These are phyloP conservation scores for Dactylorhiza incarnata DNA, from an alignment of 106 monocot genomes.

Conservation along the genomic window DNA sequence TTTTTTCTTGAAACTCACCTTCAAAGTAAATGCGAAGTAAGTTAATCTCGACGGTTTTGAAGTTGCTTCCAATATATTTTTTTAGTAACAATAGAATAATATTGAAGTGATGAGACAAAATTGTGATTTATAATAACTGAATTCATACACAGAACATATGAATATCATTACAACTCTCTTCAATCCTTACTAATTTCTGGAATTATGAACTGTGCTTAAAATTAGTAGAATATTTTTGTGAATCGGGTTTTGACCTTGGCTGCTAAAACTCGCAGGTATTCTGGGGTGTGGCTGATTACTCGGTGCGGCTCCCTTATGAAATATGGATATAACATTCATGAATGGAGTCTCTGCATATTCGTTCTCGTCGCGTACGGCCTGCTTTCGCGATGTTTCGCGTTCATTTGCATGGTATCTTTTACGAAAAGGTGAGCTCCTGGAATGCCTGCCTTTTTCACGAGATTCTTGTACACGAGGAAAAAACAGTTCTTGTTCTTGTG, in stretches of 20 bases:
- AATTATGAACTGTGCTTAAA: background rate
- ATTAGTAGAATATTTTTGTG: background rate
- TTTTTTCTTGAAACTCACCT: no score
- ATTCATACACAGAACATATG: no score
- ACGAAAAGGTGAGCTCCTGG: background rate
- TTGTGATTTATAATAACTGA: no score
- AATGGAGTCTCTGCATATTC: conserved; percentile 2
- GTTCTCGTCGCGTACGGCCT: background rate
- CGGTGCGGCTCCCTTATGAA: conserved; percentile 5
- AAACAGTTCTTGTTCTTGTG: no score
- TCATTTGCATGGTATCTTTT: conserved; percentile 5
- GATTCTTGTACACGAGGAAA: background rate
- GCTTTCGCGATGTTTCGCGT: background rate
- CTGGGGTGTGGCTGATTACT: conserved; percentile 3
- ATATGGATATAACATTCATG: background rate
- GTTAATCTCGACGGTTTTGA: background rate
- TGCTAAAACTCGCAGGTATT: background rate
- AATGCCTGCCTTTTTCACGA: background rate
- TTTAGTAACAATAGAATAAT: background rate
- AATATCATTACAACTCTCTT: no score
- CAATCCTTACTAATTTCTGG: no score
- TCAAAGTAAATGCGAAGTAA: background rate
- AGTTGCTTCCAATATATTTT: background rate
- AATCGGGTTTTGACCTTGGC: background rate
- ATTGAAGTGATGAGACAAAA: background rate